Evolutionary conservation across 1,284 basidiomycete species (phyloP).

Genomic region (Puccinia brachypodii): DNA sequence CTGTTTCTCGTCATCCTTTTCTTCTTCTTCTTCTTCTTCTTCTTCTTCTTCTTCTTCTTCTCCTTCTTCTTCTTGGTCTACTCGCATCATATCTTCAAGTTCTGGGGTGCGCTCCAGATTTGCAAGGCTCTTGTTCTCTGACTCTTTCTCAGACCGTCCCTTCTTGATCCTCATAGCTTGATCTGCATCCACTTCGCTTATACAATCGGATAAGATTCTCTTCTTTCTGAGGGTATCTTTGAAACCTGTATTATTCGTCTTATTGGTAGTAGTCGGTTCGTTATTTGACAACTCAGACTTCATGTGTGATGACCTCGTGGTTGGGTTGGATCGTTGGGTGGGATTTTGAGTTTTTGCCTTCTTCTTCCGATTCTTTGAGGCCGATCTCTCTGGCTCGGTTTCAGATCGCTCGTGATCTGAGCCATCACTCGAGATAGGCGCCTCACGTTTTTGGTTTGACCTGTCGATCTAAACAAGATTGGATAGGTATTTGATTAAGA

Average conservation of each 20-base stretch:
- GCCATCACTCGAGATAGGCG: constrained; percentile 11
- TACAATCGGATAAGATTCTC: constrained; percentile 34
- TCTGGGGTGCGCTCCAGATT: neutral
- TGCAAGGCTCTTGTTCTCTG: neutral
- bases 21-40: neutral
- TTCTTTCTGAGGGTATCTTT: constrained; percentile 6
- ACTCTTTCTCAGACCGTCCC: constrained; percentile 16
- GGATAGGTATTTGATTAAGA: neutral
- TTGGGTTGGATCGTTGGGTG: neutral
- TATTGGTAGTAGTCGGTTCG: neutral
- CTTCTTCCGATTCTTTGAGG: constrained; percentile 19
- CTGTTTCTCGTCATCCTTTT: neutral
- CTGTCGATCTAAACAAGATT: neutral
- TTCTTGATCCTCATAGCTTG: constrained; percentile 26
- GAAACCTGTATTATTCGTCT: neutral
- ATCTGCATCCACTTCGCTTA: constrained; percentile 31
- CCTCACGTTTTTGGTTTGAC: constrained; percentile 18
- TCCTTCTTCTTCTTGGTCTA: constrained; percentile 16
- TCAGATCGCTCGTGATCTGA: constrained; percentile 7
- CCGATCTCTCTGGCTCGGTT: constrained; percentile 2
- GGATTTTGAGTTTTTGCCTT: neutral
- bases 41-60: no score
- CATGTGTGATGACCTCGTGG: neutral
- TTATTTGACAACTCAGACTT: neutral
- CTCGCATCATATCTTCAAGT: constrained; percentile 15